Evolutionary conservation across 345 rosid species (phyloP), one percentile per base, ranked within the genome.

Genomic region (Kernera saxatilis): DNA sequence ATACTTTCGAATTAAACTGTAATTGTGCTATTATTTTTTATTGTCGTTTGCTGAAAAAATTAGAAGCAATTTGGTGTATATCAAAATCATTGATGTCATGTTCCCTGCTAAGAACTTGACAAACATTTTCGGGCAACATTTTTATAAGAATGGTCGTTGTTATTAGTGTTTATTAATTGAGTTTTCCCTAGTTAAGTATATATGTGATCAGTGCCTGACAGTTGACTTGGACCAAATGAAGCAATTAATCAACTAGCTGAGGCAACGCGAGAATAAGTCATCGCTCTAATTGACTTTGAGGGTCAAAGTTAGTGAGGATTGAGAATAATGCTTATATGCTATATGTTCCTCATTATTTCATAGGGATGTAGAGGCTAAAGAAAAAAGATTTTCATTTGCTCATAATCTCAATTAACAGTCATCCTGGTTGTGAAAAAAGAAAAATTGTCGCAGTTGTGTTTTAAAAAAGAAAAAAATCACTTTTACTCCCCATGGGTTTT

Each of bases 221-320:
- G 43, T 21, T 55, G 72, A 54, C 64, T 40, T 69, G 22, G 72
- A 21, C n/a, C 12, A 55, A 43, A 55, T 30, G 25, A 53, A 29
- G 21, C 3, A 43, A 25, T 68, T 3, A 21, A 32, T 33, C 10
- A 53, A 27, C 27, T 44, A 62, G 50, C 65, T 37, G 22, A 66
- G 22, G 52, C 40, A 62, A 18, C 6, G 12, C 5, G 14, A 9
- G 41, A 54, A 29, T 5, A 30, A 27, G 33, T 41, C 23, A 18
- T 67, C 4, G 23, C 5, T 55, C 32, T 43, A 30, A 18, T 18
- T 29, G 61, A 29, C 33, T 18, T 40, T 19, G 37, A 39, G 10
- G 11, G 10, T 40, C 32, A 54, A 54, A 54, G 52, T 23, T 27
- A 45, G 11, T 12, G 63, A 45, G n/a, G 18, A 23, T 32, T 44